Conservation (phyloP, 305 asterid species). For the Caryopteris hybrid region DNA sequence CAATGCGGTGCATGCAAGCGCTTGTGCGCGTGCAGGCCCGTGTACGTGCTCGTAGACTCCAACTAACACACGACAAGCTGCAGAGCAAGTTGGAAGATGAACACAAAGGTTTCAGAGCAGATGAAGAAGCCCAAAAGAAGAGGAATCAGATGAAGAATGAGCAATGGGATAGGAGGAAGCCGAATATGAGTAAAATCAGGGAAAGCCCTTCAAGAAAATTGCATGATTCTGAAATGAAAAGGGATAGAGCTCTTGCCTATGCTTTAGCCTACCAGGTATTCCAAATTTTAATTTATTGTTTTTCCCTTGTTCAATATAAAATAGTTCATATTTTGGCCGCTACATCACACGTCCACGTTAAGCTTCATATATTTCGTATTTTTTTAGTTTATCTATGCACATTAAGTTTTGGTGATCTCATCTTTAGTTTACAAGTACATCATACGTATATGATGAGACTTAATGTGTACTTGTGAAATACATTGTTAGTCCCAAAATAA, state of each 20-base stretch:
- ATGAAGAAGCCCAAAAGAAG: constrained; percentile 29
- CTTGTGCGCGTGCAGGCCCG: constrained; percentile 88
- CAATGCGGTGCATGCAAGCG: constrained; percentile 98
- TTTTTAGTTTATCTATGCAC: too few species aligned
- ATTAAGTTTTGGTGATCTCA: too few species aligned
- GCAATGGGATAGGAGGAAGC: constrained; percentile 46
- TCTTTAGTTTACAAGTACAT: neutral
- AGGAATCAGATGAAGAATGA: constrained; percentile 34
- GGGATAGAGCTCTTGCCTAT: constrained; percentile 72
- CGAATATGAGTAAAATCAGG: constrained; percentile 36
- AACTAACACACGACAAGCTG: constrained; percentile 40
- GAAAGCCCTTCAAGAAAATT: constrained; percentile 41
- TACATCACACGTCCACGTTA: too few species aligned
- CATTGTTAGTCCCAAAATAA: neutral
- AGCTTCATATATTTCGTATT: too few species aligned
- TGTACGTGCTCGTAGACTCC: constrained; percentile 75
- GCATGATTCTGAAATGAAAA: constrained; percentile 49
- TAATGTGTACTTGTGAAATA: too few species aligned
- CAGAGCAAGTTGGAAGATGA: constrained; percentile 42
- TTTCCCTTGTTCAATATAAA: too few species aligned
- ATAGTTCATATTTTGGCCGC: too few species aligned
- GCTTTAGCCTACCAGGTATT: constrained; percentile 70
- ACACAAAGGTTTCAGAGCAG: constrained; percentile 21
- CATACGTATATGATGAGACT: neutral
- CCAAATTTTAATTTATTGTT: neutral